Evolutionary conservation across 306 rosid species (phyloP).

Genomic region (Vigna radiata): DNA sequence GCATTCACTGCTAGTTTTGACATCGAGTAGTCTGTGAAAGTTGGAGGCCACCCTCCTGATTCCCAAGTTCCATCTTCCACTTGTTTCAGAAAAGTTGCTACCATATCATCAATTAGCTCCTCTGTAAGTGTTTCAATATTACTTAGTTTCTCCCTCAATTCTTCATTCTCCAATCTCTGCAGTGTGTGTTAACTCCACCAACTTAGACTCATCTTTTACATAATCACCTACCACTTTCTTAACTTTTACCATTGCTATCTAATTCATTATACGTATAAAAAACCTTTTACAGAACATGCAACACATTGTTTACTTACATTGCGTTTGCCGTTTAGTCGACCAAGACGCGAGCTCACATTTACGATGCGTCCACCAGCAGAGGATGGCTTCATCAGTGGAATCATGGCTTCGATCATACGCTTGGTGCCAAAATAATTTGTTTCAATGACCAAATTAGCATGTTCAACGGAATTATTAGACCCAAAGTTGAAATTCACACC

Average conservation of each 20-base stretch:
- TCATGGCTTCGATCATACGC: slow-evolving; percentile 77
- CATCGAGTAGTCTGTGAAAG: slow-evolving; percentile 75
- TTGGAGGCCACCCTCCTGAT: slow-evolving; percentile 86
- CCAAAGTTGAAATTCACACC: slow-evolving; percentile 92
- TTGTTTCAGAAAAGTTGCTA: slow-evolving; percentile 67
- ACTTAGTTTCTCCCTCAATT: slow-evolving; percentile 66
- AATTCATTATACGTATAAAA: no score
- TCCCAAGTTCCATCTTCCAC: slow-evolving; percentile 83
- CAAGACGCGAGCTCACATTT: slow-evolving; percentile 86
- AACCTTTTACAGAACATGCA: no score
- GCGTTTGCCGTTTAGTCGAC: slow-evolving; percentile 77
- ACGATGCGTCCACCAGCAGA: slow-evolving; percentile 76
- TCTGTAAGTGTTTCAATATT: slow-evolving; percentile 61
- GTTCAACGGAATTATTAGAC: slow-evolving; percentile 72
- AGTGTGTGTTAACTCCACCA: neutral
- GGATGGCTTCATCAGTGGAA: slow-evolving; percentile 86
- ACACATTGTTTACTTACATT: slow-evolving; percentile 59
- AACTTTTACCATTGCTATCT: no score
- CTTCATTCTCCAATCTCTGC: slow-evolving; percentile 67
- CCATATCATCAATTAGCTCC: slow-evolving; percentile 62
- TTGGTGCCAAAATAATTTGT: slow-evolving; percentile 85
- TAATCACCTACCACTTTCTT: neutral
- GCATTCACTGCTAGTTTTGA: slow-evolving; percentile 89
- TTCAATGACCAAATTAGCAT: slow-evolving; percentile 64
- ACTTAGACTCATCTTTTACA: neutral